phyloP scores from a whole-genome alignment of 805 yeast species.

The Lipomyces kockii region DNA sequence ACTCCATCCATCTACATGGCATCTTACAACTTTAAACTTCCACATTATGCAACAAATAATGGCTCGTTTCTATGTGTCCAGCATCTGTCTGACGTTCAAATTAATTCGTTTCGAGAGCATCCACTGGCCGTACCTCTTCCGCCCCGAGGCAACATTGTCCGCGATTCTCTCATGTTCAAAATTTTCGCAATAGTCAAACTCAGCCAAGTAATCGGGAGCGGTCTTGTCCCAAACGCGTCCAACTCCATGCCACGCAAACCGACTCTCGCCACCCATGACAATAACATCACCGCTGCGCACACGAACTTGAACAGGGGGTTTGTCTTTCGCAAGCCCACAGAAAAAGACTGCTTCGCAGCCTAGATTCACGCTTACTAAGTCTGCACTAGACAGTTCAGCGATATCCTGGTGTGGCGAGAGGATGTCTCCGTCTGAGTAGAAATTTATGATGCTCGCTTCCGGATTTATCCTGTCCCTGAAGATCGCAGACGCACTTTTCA shows the following conservation, averaged over 20 bases:
- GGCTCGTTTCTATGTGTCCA: slow-evolving; percentile 14
- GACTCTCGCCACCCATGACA: slow-evolving; percentile 50
- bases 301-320: slow-evolving; percentile 45
- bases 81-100: slow-evolving; percentile 51
- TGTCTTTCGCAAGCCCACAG: slow-evolving; percentile 26
- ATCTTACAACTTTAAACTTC: not conserved
- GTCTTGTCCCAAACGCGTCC: slow-evolving; percentile 47
- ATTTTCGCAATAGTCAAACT: slow-evolving; percentile 18
- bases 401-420: slow-evolving; percentile 52
- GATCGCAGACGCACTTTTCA: slow-evolving; percentile 5
- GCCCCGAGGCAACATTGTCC: slow-evolving; percentile 8
- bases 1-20: not conserved
- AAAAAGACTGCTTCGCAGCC: slow-evolving; percentile 50
- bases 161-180: not conserved
- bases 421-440: slow-evolving; percentile 51
- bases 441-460: slow-evolving; percentile 52
- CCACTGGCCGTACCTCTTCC: slow-evolving; percentile 42
- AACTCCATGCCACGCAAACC: slow-evolving; percentile 52
- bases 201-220: slow-evolving; percentile 42
- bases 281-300: slow-evolving; percentile 50
- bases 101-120: slow-evolving; percentile 47
- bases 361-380: slow-evolving; percentile 47
- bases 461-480: slow-evolving; percentile 37
- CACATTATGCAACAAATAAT: not conserved
- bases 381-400: slow-evolving; percentile 47